Percentiles rank a stretch among this genome's conserved stretches.
These are phyloP conservation scores for Paracoccidioides brasiliensis DNA, from an alignment of 2,329 filamentous ascomycete genomes.

Conservation along the genomic window DNA sequence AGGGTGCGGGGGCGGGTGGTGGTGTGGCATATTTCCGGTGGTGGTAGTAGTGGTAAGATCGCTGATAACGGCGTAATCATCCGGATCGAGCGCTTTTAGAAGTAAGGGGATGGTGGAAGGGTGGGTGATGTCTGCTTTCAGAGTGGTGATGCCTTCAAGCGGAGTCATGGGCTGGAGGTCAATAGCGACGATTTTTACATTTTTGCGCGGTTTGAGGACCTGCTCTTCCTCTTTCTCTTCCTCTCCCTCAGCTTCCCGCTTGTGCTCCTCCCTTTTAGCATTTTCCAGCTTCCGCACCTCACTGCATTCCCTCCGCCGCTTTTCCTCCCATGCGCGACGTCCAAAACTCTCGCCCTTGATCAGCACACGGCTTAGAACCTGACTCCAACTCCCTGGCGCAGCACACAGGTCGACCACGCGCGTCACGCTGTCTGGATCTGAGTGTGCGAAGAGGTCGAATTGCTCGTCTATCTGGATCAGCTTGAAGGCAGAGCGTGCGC, in stretches of 20 bases:
- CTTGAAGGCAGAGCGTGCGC: constrained; percentile 91
- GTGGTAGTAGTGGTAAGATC: constrained; percentile 26
- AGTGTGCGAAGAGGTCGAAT: constrained; percentile 74
- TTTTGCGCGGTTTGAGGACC: constrained; percentile 41
- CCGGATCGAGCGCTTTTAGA: constrained; percentile 68
- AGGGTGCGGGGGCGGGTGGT: constrained; percentile 59
- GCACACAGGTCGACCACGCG: constrained; percentile 93
- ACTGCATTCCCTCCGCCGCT: constrained; percentile 48
- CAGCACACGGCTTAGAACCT: constrained; percentile 83
- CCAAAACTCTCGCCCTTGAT: constrained; percentile 92
- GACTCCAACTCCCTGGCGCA: constrained; percentile 92
- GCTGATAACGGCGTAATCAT: constrained; percentile 40
- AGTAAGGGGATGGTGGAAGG: constrained; percentile 86
- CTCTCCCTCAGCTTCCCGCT: constrained; percentile 11
- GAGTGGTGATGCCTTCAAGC: constrained; percentile 77
- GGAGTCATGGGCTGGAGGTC: constrained; percentile 94
- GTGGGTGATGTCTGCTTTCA: constrained; percentile 94
- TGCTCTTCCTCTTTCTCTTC: constrained; percentile 16
- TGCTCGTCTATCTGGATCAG: constrained; percentile 91
- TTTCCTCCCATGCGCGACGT: constrained; percentile 72
- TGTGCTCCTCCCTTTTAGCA: constrained; percentile 12
- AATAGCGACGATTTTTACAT: constrained; percentile 90
- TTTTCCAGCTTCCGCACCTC: constrained; percentile 15
- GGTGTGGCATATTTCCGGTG: constrained; percentile 14
- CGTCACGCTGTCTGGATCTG: constrained; percentile 55